These are phyloP conservation scores for Naganishia sp. DNA, from an alignment of 1,284 basidiomycete genomes.

Conservation along the genomic window DNA sequence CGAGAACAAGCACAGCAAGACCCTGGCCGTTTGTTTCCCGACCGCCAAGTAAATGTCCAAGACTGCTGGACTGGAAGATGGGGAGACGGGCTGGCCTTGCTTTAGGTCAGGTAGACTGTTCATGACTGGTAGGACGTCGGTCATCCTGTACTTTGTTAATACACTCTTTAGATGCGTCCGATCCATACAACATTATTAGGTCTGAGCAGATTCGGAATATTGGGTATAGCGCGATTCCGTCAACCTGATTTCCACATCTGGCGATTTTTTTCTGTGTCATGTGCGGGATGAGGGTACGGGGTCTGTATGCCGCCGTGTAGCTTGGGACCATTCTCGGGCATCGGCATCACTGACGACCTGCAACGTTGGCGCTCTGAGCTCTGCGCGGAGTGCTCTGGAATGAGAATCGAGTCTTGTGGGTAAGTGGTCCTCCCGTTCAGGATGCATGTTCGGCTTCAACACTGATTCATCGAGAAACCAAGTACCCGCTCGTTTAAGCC, in stretches of 20 bases:
- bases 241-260: too few relatives aligned
- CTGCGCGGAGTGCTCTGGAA: too few relatives aligned
- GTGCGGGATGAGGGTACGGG: slow-evolving; percentile 15
- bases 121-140: slow-evolving; percentile 9
- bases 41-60: background rate
- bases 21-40: slow-evolving; percentile 12
- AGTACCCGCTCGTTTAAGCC: background rate
- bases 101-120: background rate
- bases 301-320: slow-evolving; percentile 4
- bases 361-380: too few relatives aligned
- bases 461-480: too few relatives aligned
- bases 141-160: slow-evolving; percentile 13
- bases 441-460: too few relatives aligned
- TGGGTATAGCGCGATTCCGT: too few relatives aligned
- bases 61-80: too few relatives aligned
- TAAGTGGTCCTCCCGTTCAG: too few relatives aligned
- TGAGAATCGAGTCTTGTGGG: too few relatives aligned
- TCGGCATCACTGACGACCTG: too few relatives aligned
- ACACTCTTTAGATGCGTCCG: background rate
- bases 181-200: background rate
- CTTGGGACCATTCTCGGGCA: background rate
- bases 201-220: too few relatives aligned
- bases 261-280: slow-evolving; percentile 18
- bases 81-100: too few relatives aligned
- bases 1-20: slow-evolving; percentile 22